Evolutionary conservation across 306 rosid species (phyloP).

Genomic region (Ormosia emarginata): DNA sequence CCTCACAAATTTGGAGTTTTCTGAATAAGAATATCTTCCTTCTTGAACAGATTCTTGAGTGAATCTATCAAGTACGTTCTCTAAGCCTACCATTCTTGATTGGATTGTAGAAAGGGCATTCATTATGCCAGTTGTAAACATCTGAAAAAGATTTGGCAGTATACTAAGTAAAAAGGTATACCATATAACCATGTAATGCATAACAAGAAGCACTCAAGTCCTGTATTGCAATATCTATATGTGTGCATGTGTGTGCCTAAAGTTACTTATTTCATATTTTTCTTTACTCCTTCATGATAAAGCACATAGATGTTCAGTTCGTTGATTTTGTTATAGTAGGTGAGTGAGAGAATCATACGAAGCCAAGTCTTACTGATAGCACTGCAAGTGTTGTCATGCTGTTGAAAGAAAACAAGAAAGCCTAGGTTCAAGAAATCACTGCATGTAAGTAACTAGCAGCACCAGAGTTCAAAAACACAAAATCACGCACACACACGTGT

Average conservation of each 20-base stretch:
- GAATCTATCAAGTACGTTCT: constrained; percentile 59
- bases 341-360: constrained; percentile 2
- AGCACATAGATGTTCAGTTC: neutral
- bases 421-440: neutral
- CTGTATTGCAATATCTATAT: neutral
- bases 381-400: neutral
- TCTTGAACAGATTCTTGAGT: constrained; percentile 48
- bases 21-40: constrained; percentile 44
- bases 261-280: neutral
- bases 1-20: constrained; percentile 53
- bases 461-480: neutral
- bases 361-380: neutral
- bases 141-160: constrained; percentile 45
- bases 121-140: constrained; percentile 61
- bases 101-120: constrained; percentile 64
- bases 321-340: neutral
- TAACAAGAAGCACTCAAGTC: constrained; percentile 5
- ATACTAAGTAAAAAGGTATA: neutral
- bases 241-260: neutral
- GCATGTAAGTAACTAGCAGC: neutral
- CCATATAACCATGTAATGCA: constrained; percentile 1
- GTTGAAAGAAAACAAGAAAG: constrained; percentile 10
- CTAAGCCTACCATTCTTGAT: constrained; percentile 66
- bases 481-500: neutral
- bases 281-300: neutral